Percentiles rank a stretch among this genome's conserved stretches.
These are phyloP conservation scores for Grosmannia clavigera DNA, from an alignment of 2,329 filamentous ascomycete genomes.

Conservation along the genomic window DNA sequence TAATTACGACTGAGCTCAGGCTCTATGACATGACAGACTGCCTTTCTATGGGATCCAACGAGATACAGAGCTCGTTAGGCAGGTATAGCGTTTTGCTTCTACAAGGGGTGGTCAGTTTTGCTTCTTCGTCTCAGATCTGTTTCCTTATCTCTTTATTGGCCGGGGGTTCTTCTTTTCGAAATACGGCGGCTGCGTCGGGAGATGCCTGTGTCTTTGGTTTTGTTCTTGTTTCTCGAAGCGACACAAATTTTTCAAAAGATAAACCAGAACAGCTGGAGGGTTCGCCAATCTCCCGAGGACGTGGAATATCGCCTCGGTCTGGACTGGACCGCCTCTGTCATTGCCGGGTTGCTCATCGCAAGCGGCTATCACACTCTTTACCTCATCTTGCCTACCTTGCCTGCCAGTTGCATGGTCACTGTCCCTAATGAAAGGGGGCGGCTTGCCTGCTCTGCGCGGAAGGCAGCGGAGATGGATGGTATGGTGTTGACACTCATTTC, in stretches of 20 bases:
- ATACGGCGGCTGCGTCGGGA: not conserved
- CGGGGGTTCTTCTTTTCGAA: not conserved
- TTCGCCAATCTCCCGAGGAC: conserved; percentile 8
- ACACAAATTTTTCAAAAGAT: conserved; percentile 2
- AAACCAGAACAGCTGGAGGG: conserved; percentile 3
- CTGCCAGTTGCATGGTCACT: not conserved
- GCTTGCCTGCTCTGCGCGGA: not conserved
- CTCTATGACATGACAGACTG: conserved; percentile 2
- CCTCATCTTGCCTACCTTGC: conserved; percentile 2
- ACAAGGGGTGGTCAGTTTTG: not conserved
- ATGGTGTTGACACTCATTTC: not conserved
- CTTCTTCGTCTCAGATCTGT: not conserved
- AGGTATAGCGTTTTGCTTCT: not conserved
- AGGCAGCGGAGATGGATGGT: not conserved
- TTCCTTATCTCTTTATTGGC: not conserved
- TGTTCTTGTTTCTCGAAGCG: not conserved
- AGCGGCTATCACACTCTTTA: conserved; percentile 9
- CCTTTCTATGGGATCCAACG: not conserved
- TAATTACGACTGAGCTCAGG: conserved; percentile 7
- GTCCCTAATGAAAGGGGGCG: conserved; percentile 10
- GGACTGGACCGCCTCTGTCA: conserved; percentile 10
- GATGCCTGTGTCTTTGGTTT: not conserved
- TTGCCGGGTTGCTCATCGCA: conserved; percentile 15
- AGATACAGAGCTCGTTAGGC: conserved; percentile 8
- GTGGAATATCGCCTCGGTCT: conserved; percentile 8